Conservation (phyloP, 371 early-diverging fungal genomes). For the Mucor plumbeus region DNA sequence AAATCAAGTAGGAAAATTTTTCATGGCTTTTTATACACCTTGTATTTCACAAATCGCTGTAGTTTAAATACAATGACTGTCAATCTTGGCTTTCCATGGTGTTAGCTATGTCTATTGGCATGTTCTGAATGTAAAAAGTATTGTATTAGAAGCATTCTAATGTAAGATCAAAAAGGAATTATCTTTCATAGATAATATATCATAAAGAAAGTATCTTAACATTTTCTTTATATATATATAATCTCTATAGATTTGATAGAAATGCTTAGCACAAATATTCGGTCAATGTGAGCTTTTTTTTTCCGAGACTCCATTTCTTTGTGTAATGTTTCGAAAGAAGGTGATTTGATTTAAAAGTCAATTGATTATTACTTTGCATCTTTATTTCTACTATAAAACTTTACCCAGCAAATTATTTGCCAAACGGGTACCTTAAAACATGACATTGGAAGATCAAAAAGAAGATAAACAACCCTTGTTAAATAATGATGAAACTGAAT, state of each 20-base stretch:
- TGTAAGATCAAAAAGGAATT: background rate
- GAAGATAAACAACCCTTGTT: slow-evolving; percentile 19
- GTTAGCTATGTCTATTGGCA: background rate
- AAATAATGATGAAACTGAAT: background rate
- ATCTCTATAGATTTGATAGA: background rate
- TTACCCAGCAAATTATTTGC: too few relatives aligned
- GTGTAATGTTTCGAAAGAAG: background rate
- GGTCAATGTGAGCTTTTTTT: background rate
- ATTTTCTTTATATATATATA: background rate
- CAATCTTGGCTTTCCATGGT: background rate
- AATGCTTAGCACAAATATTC: background rate
- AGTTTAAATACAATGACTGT: background rate
- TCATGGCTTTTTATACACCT: slow-evolving; percentile 5
- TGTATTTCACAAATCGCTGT: background rate
- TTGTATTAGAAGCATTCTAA: too few relatives aligned
- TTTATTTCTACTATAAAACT: too few relatives aligned
- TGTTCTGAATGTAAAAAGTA: too few relatives aligned
- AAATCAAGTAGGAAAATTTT: slow-evolving; percentile 10
- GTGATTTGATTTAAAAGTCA: background rate
- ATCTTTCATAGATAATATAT: background rate
- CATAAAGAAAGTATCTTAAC: background rate
- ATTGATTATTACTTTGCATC: too few relatives aligned
- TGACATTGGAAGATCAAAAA: slow-evolving; percentile 11
- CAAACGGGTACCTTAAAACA: background rate
- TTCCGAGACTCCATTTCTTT: background rate